Evolutionary conservation across 140 eudicot species (phyloP).

Genomic region (Senecio squalidus): DNA sequence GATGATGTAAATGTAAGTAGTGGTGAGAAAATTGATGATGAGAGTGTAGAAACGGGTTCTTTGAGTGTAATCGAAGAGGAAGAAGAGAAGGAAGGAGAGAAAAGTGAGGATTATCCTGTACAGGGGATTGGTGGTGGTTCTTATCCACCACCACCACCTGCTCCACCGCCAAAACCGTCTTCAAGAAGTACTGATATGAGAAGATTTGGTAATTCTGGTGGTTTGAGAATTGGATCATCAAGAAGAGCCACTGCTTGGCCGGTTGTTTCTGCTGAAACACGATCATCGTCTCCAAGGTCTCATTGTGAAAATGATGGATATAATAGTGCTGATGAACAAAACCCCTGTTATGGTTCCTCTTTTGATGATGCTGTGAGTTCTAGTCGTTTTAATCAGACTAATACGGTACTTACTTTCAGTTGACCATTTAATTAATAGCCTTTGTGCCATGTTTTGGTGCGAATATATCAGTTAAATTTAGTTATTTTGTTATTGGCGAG

Average conservation of each 20-base stretch:
- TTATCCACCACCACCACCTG: conserved; percentile 94
- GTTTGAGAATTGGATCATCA: conserved; percentile 53
- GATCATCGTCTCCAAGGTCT: conserved; percentile 78
- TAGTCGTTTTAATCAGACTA: conserved; percentile 6
- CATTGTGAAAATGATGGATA: conserved; percentile 90
- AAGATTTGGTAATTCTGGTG: conserved; percentile 40
- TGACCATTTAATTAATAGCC: neutral
- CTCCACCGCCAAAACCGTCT: conserved; percentile 82
- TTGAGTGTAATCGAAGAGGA: conserved; percentile 32
- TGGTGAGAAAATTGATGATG: conserved; percentile 20
- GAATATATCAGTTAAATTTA: neutral
- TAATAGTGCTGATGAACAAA: conserved; percentile 98
- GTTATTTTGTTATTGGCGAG: neutral
- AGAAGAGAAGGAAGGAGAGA: conserved; percentile 34
- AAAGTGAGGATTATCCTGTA: conserved; percentile 24
- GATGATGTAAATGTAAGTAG: conserved; percentile 23
- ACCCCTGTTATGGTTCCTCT: conserved; percentile 55
- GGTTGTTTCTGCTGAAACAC: conserved; percentile 46
- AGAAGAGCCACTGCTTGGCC: conserved; percentile 71
- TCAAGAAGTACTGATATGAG: conserved; percentile 34
- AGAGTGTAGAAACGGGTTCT: conserved; percentile 30
- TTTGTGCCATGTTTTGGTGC: neutral
- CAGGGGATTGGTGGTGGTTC: conserved; percentile 39
- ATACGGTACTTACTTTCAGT: neutral
- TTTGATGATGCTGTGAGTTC: conserved; percentile 79